Percentiles rank a stretch among this genome's conserved stretches.
These are phyloP conservation scores for Xylaria venustula DNA, from an alignment of 495 filamentous ascomycete genomes.

Conservation along the genomic window DNA sequence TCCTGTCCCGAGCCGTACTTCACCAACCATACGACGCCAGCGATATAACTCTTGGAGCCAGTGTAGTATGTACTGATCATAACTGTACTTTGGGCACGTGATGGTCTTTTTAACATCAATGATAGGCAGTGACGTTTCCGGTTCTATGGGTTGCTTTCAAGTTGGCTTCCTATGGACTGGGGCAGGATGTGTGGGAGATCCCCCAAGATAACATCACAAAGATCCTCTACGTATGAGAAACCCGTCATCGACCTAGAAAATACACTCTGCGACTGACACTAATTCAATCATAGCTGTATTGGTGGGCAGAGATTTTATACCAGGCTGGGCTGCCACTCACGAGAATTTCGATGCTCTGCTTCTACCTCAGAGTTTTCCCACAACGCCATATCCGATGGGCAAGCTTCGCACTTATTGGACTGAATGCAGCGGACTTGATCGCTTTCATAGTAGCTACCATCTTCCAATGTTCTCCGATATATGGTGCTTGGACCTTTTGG, in stretches of 20 bases:
- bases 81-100: no score
- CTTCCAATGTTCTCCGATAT: conserved; percentile 43
- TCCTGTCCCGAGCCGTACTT: conserved; percentile 1
- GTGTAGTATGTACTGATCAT: background rate
- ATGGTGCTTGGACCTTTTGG: conserved; percentile 37
- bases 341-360: conserved; percentile 51
- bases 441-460: conserved; percentile 35
- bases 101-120: background rate
- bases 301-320: conserved; percentile 38
- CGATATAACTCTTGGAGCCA: background rate
- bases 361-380: conserved; percentile 53
- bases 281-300: conserved; percentile 32
- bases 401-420: conserved; percentile 33
- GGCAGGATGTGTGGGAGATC: conserved; percentile 29
- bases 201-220: conserved; percentile 26
- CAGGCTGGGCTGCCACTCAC: conserved; percentile 40
- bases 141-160: conserved; percentile 6
- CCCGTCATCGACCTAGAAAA: background rate
- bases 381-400: conserved; percentile 37
- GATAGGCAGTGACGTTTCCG: conserved; percentile 11
- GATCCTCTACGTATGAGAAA: conserved; percentile 21
- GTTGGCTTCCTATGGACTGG: conserved; percentile 20
- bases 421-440: conserved; percentile 30
- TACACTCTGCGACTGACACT: background rate
- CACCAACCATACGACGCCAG: background rate